Conservation (phyloP, 148 eudicot species). For the Limonium bicolor region DNA sequence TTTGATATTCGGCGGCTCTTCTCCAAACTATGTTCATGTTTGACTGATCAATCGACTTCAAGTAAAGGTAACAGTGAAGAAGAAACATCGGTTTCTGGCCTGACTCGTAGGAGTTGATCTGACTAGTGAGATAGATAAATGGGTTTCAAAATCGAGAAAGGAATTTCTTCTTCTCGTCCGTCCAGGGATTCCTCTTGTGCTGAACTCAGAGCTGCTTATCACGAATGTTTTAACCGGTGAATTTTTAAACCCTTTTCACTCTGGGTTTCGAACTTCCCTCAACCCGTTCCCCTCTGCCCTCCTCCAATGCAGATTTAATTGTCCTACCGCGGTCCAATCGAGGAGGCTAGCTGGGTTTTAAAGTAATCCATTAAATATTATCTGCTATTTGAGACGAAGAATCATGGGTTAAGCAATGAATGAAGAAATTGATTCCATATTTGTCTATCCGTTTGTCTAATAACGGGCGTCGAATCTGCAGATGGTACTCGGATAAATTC, state of each 20-base stretch:
- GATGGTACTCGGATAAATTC: constrained; percentile 93
- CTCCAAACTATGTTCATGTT: too few species aligned
- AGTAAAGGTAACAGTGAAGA: too few species aligned
- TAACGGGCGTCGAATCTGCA: constrained; percentile 13
- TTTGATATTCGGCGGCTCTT: too few species aligned
- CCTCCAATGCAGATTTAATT: background rate
- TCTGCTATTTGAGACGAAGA: background rate
- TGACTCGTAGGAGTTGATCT: too few species aligned
- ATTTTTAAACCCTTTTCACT: too few species aligned
- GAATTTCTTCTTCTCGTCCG: constrained; percentile 14
- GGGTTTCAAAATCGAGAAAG: constrained; percentile 4
- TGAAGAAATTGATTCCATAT: background rate
- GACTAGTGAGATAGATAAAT: too few species aligned
- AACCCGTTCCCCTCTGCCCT: background rate
- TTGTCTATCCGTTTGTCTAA: background rate
- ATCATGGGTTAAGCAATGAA: background rate
- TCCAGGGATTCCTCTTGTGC: constrained; percentile 85
- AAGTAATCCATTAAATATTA: background rate
- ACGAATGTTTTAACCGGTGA: constrained; percentile 74
- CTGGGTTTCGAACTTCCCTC: background rate
- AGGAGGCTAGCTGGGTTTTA: too few species aligned
- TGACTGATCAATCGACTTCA: too few species aligned
- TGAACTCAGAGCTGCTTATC: constrained; percentile 60
- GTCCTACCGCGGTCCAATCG: background rate
- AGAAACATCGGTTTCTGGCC: too few species aligned